Base-by-base conservation (phyloP, 108 stramenopile species). In the Aurantiochytrium sp. region DNA sequence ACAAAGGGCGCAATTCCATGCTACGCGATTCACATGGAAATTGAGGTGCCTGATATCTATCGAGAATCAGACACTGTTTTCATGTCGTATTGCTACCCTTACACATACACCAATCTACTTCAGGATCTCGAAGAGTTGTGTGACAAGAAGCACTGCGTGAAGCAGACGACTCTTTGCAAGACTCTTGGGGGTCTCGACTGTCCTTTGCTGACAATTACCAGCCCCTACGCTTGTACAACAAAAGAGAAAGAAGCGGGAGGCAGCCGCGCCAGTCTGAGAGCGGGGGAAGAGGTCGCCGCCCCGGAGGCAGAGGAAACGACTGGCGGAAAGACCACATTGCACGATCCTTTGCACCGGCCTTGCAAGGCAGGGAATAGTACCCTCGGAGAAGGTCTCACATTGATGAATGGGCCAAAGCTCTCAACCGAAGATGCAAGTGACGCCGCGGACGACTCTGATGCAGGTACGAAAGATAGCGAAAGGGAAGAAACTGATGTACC, bases 1-100 rank as follows among this genome's bases (percentile, higher is more conserved):
- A 35, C 35, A 35, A 35, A 35, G 35, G 0, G 8, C 55, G 14
- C 57, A 57, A 91, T 59, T 49, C 91, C 87, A 58, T 92, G 91
- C 90, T 92, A 83, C 51, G n/a, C 76, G 76, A 25, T 53, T 45
- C 49, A 47, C 25, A 53, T 83, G 19, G 51, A 47, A 18, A 21
- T 83, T 45, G 42, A 5, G 8, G 53, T 55, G 16, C 25, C 60
- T 23, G 59, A 44, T 4, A 25, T 43, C 87, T 35, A 14, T 45
- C 44, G 25, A 29, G 76, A 25, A 21, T 71, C 28, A 16, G 91
- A 91, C 23, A 83, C 91, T 12, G 51, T 59, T 14, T 91, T 64
- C 29, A 64, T 95, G 18, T 93, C 94, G 1, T 93, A 95, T 90
- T 91, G 93, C 44, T 90, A 88, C 83, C 95, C 95, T 14, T 95